Conservation (phyloP, 345 rosid species). For the Lenwebbia sp. region DNA sequence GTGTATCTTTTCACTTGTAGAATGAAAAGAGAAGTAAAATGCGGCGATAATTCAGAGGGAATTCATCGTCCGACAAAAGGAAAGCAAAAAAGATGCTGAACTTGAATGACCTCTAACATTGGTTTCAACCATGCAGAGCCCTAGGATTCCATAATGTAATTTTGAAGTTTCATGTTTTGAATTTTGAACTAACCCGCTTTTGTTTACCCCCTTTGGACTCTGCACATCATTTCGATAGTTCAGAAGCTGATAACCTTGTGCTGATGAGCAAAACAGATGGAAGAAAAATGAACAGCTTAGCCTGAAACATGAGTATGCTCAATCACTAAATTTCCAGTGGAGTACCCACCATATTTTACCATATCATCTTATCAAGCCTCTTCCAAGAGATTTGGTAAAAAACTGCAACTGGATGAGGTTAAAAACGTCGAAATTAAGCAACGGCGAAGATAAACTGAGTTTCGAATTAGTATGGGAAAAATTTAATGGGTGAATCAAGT, state of each 20-base stretch:
- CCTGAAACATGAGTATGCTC: neutral
- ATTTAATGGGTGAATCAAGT: neutral
- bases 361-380: neutral
- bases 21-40: neutral
- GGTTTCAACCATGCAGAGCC: neutral
- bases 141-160: neutral
- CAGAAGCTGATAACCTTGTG: neutral
- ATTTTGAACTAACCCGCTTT: neutral
- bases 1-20: neutral
- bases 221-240: neutral
- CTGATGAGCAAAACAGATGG: neutral
- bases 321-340: neutral
- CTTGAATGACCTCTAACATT: neutral
- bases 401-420: neutral
- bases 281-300: neutral
- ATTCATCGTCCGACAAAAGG: neutral
- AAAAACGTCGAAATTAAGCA: neutral
- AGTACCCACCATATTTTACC: neutral
- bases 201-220: neutral
- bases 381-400: neutral
- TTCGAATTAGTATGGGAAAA: neutral
- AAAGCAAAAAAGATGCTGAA: neutral
- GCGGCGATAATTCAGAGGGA: neutral
- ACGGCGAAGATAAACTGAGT: neutral
- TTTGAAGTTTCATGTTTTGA: neutral